Evolutionary conservation across 2,329 filamentous ascomycete genomes (phyloP).

Genomic region (Penicillium sp.): DNA sequence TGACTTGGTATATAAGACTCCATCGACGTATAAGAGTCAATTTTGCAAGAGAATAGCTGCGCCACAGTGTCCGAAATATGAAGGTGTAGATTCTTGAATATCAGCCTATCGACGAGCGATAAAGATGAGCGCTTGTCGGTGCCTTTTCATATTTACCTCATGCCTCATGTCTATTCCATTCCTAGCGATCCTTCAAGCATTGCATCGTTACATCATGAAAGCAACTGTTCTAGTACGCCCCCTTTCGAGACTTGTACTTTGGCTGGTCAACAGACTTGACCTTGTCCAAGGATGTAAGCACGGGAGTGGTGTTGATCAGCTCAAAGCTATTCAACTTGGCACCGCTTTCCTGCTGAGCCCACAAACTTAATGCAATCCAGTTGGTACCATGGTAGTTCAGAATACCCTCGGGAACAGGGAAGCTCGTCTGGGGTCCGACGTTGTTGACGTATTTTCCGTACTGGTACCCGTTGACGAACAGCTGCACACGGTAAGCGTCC

Average conservation of each 20-base stretch:
- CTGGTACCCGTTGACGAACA: slow-evolving; percentile 73
- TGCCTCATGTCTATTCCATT: too few relatives aligned
- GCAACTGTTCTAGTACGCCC: slow-evolving; percentile 43
- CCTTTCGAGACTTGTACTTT: slow-evolving; percentile 42
- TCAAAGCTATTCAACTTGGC: slow-evolving; percentile 53
- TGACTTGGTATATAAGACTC: too few relatives aligned
- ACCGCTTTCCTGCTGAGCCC: slow-evolving; percentile 56
- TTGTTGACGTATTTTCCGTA: slow-evolving; percentile 64
- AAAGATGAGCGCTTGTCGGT: too few relatives aligned
- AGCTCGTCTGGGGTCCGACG: slow-evolving; percentile 66
- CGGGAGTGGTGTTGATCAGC: slow-evolving; percentile 45
- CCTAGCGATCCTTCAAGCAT: too few relatives aligned
- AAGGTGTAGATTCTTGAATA: too few relatives aligned
- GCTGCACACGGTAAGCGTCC: slow-evolving; percentile 53
- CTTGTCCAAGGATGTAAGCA: slow-evolving; percentile 46
- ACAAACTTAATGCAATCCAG: slow-evolving; percentile 61
- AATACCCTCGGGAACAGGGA: slow-evolving; percentile 68
- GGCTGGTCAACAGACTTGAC: slow-evolving; percentile 45
- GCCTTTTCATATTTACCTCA: too few relatives aligned
- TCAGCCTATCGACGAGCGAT: too few relatives aligned
- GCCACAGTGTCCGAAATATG: too few relatives aligned
- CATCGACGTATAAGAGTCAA: too few relatives aligned
- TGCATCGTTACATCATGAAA: too few relatives aligned
- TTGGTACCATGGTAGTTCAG: slow-evolving; percentile 66
- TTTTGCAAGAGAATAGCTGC: too few relatives aligned